These are phyloP conservation scores for Antitrichia curtipendula DNA, from an alignment of 225 moss, liverwort and hornwort species.

Conservation along the genomic window DNA sequence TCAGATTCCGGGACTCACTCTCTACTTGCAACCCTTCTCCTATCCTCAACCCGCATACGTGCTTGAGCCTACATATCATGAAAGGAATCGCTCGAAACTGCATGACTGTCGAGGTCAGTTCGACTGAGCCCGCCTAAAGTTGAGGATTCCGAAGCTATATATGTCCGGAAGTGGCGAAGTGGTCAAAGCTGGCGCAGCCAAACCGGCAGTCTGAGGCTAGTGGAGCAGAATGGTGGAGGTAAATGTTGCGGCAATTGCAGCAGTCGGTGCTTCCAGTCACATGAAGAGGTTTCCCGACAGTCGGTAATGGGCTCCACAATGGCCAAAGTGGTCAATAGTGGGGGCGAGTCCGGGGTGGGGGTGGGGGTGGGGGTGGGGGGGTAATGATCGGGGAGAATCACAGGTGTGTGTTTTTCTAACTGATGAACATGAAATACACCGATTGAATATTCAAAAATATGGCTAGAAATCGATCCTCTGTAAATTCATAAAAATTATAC, in stretches of 20 bases:
- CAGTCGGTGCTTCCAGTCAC: background rate
- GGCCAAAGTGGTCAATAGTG: background rate
- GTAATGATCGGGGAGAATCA: background rate
- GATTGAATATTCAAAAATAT: background rate
- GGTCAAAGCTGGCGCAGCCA: background rate
- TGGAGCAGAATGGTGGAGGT: background rate
- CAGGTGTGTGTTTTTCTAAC: background rate
- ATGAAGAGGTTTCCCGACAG: background rate
- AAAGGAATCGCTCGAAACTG: background rate
- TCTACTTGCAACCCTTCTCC: background rate
- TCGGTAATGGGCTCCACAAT: background rate
- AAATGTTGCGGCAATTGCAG: background rate
- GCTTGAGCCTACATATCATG: background rate
- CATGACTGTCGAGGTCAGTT: background rate
- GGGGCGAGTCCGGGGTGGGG: background rate
- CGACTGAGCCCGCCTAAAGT: background rate
- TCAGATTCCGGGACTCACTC: background rate
- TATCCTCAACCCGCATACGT: background rate
- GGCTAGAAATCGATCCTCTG: background rate
- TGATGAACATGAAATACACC: background rate
- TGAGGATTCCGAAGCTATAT: background rate
- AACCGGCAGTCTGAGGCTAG: background rate
- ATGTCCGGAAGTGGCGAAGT: background rate
- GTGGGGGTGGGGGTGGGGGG: background rate
- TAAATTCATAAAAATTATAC: background rate